Conservation (phyloP, 2,329 filamentous ascomycete species). For the Diplodia mutila region DNA sequence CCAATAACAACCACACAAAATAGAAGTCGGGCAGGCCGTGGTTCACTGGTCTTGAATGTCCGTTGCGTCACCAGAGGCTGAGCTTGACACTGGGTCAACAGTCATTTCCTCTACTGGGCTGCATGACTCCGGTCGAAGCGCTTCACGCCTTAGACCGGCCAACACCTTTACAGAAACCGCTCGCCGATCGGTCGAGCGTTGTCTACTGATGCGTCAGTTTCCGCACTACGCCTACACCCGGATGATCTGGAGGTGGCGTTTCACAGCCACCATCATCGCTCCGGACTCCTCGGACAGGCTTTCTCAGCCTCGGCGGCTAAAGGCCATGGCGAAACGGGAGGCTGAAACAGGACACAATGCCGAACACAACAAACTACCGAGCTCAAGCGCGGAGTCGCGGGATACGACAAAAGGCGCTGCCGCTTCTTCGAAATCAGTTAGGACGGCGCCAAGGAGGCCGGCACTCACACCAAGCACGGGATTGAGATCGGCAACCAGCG, state of each 20-base stretch:
- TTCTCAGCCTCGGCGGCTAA: not conserved
- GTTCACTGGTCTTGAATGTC: not conserved
- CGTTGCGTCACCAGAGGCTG: not conserved
- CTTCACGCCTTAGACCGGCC: not conserved
- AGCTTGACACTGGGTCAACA: not conserved
- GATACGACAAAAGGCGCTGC: constrained; percentile 9
- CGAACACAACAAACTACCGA: constrained; percentile 1
- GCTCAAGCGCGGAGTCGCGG: not conserved
- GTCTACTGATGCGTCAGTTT: not conserved
- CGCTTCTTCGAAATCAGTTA: constrained; percentile 9
- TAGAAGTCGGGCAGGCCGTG: not conserved
- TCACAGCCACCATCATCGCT: not conserved
- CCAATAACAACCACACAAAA: not conserved
- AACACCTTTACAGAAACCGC: not conserved
- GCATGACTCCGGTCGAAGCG: not conserved
- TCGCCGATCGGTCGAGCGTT: not conserved
- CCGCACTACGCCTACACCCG: not conserved
- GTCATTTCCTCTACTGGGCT: not conserved
- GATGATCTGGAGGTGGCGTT: not conserved
- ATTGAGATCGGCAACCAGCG: constrained; percentile 15
- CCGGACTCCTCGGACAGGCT: not conserved
- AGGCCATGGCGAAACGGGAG: constrained; percentile 17
- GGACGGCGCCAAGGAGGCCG: constrained; percentile 5
- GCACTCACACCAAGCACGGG: constrained; percentile 10
- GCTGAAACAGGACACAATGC: constrained; percentile 13